These are phyloP conservation scores for Chytriomyces hyalinus DNA, from an alignment of 192 early-diverging fungal genomes.

Conservation along the genomic window DNA sequence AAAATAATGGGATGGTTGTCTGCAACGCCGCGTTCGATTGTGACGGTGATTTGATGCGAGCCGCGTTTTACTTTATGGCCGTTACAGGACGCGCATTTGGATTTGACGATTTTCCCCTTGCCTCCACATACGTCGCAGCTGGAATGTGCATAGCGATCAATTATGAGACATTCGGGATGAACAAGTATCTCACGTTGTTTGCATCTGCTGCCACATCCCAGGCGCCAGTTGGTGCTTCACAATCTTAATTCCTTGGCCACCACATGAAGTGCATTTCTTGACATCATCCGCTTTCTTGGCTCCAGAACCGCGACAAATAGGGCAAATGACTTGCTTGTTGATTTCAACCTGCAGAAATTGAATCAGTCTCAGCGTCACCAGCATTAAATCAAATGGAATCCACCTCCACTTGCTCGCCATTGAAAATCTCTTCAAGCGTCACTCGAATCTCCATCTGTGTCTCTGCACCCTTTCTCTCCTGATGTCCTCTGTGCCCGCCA, in stretches of 20 bases:
- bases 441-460: conserved; percentile 80
- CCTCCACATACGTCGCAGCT: conserved; percentile 90
- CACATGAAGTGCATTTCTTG: conserved; percentile 77
- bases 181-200: conserved; percentile 62
- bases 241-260: conserved; percentile 79
- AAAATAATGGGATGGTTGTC: conserved; percentile 76
- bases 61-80: conserved; percentile 87
- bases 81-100: conserved; percentile 80
- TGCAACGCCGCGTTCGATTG: conserved; percentile 82
- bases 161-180: neutral
- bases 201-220: conserved; percentile 94
- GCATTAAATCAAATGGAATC: conserved; percentile 17
- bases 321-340: conserved; percentile 92
- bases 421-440: conserved; percentile 89
- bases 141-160: neutral
- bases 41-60: conserved; percentile 76
- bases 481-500: conserved; percentile 44
- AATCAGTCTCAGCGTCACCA: neutral
- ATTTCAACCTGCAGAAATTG: conserved; percentile 70
- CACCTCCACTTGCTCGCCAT: conserved; percentile 79
- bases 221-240: conserved; percentile 87
- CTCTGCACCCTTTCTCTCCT: conserved; percentile 85
- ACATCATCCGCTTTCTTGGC: conserved; percentile 85
- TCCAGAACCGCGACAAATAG: conserved; percentile 90
- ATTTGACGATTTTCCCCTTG: conserved; percentile 83